Evolutionary conservation across 106 monocot genomes (phyloP), one percentile per base, ranked within the genome.

Genomic region (Vanilla planifolia): DNA sequence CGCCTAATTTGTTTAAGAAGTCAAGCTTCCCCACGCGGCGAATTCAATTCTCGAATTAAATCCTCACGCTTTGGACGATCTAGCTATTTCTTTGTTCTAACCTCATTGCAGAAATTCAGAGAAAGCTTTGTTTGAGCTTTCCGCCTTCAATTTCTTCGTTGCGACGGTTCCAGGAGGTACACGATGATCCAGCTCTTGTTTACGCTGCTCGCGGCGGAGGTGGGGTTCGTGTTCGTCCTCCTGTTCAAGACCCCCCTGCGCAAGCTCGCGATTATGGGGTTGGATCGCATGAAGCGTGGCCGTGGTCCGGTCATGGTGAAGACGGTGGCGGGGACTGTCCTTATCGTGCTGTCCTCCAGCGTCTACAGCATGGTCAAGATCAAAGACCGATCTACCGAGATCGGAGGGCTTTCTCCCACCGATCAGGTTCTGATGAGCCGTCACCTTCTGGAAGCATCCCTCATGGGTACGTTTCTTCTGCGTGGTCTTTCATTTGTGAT

Each of bases 371-470:
- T 87, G 51, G 19, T 20, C 59, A 79, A 79, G 76, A 87, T 96
- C 81, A 70, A 72, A 13, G 25, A 16, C 62, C 64, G 80, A 20
- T 72, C 75, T 32, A 36, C 45, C 19, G 78, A 80, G 33, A n/a
- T 37, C 30, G 87, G 84, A 2, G 53, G 43, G 15, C 72, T 87
- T 37, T 76, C 71, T n/a, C 79, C 91, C 47, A 96, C 84, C 9
- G 90, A 96, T 55, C 87, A 96, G 79, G 87, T 96, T 24, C 76
- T 96, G 43, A 80, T 78, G 67, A 91, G 76, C 67, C 71, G 78
- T 5, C 80, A 87, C 70, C 72, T 96, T 48, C 95, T 96, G 50
- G 87, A 96, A 52, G 56, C 80, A 23, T 81, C 87, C 3, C 81
- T 96, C 47, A 76, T 96, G 79, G 95, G 95, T 91, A 89, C 15